phyloP scores from a whole-genome alignment of 2,329 filamentous ascomycete species.

The Cladobotryum mycophilum region DNA sequence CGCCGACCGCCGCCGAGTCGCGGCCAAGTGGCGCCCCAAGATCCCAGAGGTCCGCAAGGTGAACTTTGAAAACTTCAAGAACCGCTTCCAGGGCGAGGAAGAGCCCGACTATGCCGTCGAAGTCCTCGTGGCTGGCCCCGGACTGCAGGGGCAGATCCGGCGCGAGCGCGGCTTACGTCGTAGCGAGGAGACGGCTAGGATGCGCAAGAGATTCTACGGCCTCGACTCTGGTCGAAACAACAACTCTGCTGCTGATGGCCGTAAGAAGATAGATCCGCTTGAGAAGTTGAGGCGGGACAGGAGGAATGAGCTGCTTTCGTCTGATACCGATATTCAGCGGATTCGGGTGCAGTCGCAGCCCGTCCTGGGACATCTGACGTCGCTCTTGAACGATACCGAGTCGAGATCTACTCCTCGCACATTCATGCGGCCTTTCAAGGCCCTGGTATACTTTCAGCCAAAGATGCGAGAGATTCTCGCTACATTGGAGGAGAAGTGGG shows the following conservation, averaged over 20 bases:
- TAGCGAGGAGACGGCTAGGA: conserved; percentile 29
- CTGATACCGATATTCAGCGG: conserved; percentile 26
- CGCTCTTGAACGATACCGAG: conserved; percentile 31
- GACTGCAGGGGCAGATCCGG: conserved; percentile 32
- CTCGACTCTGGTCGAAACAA: background rate
- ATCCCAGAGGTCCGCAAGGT: conserved; percentile 35
- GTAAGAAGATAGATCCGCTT: conserved; percentile 9
- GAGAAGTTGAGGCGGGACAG: conserved; percentile 20
- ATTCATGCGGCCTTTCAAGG: conserved; percentile 36
- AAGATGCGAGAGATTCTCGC: conserved; percentile 34
- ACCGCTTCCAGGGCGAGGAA: conserved; percentile 30
- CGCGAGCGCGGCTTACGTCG: conserved; percentile 31
- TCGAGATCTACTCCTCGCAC: conserved; percentile 31
- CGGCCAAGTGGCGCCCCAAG: conserved; percentile 35
- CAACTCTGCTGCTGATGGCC: background rate
- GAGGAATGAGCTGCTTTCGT: conserved; percentile 18
- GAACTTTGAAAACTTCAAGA: conserved; percentile 40
- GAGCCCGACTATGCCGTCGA: conserved; percentile 35
- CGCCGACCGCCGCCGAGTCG: conserved; percentile 28
- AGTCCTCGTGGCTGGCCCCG: conserved; percentile 30
- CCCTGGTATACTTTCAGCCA: conserved; percentile 35
- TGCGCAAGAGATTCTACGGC: conserved; percentile 25
- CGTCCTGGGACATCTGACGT: conserved; percentile 33
- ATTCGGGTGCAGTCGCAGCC: conserved; percentile 37
- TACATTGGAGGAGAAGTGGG: conserved; percentile 37